Evolutionary conservation across 768 basidiomycete genomes (phyloP).

Genomic region (Neoboletus subvelutipes): DNA sequence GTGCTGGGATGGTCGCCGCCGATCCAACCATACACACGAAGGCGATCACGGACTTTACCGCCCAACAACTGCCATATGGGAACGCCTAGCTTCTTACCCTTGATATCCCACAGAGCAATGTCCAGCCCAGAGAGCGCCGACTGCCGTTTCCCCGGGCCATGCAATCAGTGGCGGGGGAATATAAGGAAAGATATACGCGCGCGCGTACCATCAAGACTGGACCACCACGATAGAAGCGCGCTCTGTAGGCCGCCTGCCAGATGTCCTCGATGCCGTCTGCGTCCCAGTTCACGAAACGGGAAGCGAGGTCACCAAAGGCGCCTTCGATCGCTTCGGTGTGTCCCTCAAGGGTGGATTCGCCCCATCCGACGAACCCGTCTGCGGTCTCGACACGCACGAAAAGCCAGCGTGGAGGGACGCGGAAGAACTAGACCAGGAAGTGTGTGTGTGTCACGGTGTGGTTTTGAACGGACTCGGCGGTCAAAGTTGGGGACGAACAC

Average conservation of each 20-base stretch:
- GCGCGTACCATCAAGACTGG: slow-evolving; percentile 62
- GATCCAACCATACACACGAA: slow-evolving; percentile 63
- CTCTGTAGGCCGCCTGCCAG: slow-evolving; percentile 64
- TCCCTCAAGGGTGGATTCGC: slow-evolving; percentile 69
- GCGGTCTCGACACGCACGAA: slow-evolving; percentile 69
- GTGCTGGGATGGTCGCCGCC: slow-evolving; percentile 46
- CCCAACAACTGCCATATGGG: slow-evolving; percentile 67
- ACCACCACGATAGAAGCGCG: slow-evolving; percentile 72
- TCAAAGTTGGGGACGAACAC: not conserved
- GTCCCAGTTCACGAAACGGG: slow-evolving; percentile 59
- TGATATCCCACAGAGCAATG: slow-evolving; percentile 77
- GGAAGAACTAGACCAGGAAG: slow-evolving; percentile 46
- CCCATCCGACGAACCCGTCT: slow-evolving; percentile 68
- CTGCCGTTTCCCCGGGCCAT: slow-evolving; percentile 21
- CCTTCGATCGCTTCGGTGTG: slow-evolving; percentile 77
- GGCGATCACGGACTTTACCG: slow-evolving; percentile 61
- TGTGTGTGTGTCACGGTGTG: not conserved
- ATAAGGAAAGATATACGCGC: no score
- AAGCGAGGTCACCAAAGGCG: slow-evolving; percentile 55
- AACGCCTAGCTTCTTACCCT: slow-evolving; percentile 72
- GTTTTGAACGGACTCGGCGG: no score
- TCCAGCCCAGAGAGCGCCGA: slow-evolving; percentile 60
- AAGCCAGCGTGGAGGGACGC: slow-evolving; percentile 70
- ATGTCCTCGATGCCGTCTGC: slow-evolving; percentile 71
- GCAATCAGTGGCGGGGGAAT: not conserved